These are phyloP conservation scores for Botryotinia globosa DNA, from an alignment of 2,329 filamentous ascomycete genomes.

Conservation along the genomic window DNA sequence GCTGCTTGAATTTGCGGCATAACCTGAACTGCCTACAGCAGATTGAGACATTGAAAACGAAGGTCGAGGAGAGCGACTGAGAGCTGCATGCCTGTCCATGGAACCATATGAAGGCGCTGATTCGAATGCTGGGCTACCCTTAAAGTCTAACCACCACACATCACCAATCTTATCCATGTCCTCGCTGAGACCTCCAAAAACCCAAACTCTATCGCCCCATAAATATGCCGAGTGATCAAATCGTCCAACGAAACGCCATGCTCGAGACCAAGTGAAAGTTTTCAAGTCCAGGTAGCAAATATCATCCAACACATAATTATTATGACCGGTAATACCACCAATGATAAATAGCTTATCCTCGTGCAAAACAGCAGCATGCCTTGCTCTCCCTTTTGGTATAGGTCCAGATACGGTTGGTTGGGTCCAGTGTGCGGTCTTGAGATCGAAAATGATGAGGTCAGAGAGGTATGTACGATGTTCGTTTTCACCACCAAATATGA, in stretches of 20 bases:
- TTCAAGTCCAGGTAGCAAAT: slow-evolving; percentile 96
- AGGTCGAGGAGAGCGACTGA: slow-evolving; percentile 48
- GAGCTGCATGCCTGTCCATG: slow-evolving; percentile 42
- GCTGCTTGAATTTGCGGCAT: slow-evolving; percentile 65
- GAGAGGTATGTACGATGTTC: slow-evolving; percentile 94
- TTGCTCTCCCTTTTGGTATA: slow-evolving; percentile 82
- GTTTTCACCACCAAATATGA: slow-evolving; percentile 97
- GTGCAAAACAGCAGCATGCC: slow-evolving; percentile 87
- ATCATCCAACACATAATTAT: slow-evolving; percentile 89
- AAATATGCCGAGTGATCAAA: slow-evolving; percentile 96
- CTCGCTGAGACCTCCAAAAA: slow-evolving; percentile 90
- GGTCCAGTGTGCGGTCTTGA: slow-evolving; percentile 92
- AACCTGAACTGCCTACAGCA: slow-evolving; percentile 58
- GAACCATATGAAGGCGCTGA: slow-evolving; percentile 59
- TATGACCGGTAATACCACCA: slow-evolving; percentile 90
- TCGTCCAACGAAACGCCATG: slow-evolving; percentile 91
- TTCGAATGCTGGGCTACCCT: slow-evolving; percentile 83
- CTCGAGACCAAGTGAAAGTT: slow-evolving; percentile 95
- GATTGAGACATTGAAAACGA: slow-evolving; percentile 51
- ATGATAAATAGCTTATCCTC: slow-evolving; percentile 96
- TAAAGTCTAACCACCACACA: slow-evolving; percentile 95
- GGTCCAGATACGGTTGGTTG: slow-evolving; percentile 83
- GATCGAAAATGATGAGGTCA: slow-evolving; percentile 92
- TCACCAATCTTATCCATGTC: slow-evolving; percentile 97
- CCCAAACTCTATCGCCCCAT: slow-evolving; percentile 89